Conservation (phyloP, 1,139 yeast genomes). For the Pichia terricola region DNA sequence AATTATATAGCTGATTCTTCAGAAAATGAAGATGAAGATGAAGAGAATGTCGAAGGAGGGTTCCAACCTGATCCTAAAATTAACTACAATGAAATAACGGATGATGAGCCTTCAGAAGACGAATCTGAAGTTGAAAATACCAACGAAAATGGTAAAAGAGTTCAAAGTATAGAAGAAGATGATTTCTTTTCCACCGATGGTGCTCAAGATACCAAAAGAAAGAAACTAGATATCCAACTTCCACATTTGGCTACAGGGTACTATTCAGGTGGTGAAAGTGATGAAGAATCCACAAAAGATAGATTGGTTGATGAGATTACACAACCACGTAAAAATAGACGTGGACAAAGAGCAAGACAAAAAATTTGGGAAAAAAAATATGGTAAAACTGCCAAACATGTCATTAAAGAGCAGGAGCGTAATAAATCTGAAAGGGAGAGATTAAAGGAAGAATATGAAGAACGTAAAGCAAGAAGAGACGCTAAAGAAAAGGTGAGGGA, state of each 20-base stretch:
- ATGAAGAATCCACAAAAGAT: conserved; percentile 37
- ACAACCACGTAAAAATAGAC: conserved; percentile 64
- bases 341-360: conserved; percentile 96
- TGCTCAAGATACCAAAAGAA: neutral
- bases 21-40: conserved; percentile 33
- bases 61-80: conserved; percentile 30
- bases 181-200: conserved; percentile 34
- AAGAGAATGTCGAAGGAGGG: conserved; percentile 7
- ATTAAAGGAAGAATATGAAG: conserved; percentile 60
- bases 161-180: conserved; percentile 24
- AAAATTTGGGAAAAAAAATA: conserved; percentile 90
- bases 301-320: conserved; percentile 47
- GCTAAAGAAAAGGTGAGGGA: conserved; percentile 31
- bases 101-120: conserved; percentile 32
- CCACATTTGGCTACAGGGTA: conserved; percentile 76
- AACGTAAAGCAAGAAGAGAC: conserved; percentile 58
- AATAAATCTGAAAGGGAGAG: conserved; percentile 46
- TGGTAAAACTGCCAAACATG: conserved; percentile 79
- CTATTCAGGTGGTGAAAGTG: conserved; percentile 63
- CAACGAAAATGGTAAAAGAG: conserved; percentile 14
- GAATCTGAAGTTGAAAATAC: conserved; percentile 14
- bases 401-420: conserved; percentile 51
- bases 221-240: conserved; percentile 28
- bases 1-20: conserved; percentile 47
- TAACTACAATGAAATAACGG: conserved; percentile 53